These are phyloP conservation scores for Lepraria neglecta DNA, from an alignment of 495 filamentous ascomycete genomes.

Conservation along the genomic window DNA sequence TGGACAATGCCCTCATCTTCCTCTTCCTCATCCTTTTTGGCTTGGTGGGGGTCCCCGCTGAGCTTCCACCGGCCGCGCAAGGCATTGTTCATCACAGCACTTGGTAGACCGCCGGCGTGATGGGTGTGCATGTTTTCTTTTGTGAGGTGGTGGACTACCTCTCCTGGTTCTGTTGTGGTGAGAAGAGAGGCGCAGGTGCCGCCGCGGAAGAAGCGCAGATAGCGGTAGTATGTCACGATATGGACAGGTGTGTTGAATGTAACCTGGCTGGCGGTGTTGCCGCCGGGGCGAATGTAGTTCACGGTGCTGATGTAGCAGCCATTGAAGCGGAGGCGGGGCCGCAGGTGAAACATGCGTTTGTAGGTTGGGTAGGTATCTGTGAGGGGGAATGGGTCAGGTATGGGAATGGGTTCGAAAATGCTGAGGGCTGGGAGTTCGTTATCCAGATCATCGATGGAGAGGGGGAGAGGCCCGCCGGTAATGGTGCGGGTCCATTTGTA, in stretches of 20 bases:
- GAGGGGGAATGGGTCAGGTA: constrained; percentile 8
- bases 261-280: constrained; percentile 49
- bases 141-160: constrained; percentile 71
- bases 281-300: constrained; percentile 84
- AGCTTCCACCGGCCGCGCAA: constrained; percentile 58
- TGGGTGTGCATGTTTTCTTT: constrained; percentile 41
- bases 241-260: constrained; percentile 80
- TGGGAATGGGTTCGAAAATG: background rate
- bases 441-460: constrained; percentile 34
- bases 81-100: constrained; percentile 52
- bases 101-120: constrained; percentile 32
- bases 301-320: constrained; percentile 94
- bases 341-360: constrained; percentile 65
- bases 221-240: constrained; percentile 96
- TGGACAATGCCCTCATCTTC: constrained; percentile 60
- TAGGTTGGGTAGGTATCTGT: constrained; percentile 34
- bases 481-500: constrained; percentile 66
- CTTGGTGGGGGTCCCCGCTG: constrained; percentile 33
- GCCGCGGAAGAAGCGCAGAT: constrained; percentile 89
- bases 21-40: constrained; percentile 25
- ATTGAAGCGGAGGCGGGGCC: constrained; percentile 85
- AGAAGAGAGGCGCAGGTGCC: constrained; percentile 73
- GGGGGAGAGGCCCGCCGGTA: constrained; percentile 50
- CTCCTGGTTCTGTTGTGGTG: constrained; percentile 70
- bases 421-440: constrained; percentile 9